These are phyloP conservation scores for Posidonia oceanica DNA, from an alignment of 116 monocot species.

Conservation along the genomic window DNA sequence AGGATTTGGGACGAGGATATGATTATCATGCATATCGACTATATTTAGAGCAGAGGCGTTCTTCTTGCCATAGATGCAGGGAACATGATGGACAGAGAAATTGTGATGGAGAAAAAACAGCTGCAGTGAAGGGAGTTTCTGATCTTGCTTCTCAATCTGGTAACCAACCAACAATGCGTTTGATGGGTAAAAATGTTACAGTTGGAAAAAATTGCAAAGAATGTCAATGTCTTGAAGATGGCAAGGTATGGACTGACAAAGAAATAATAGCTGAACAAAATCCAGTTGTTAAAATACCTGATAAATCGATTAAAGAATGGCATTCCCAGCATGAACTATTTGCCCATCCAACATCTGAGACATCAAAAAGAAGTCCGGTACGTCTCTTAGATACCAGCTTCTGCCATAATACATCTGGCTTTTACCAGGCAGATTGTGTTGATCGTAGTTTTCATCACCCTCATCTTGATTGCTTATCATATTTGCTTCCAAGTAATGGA, in stretches of 20 bases:
- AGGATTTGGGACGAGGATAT: slow-evolving; percentile 10
- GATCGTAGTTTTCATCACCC: slow-evolving; percentile 7
- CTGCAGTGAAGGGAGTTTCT: slow-evolving; percentile 5
- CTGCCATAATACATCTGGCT: slow-evolving; percentile 5
- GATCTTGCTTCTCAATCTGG: slow-evolving; percentile 13
- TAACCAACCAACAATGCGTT: slow-evolving; percentile 50
- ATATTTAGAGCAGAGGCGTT: neutral
- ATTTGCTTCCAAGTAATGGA: slow-evolving; percentile 17
- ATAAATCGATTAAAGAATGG: slow-evolving; percentile 6
- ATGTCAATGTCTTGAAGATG: slow-evolving; percentile 23
- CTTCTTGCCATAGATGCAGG: slow-evolving; percentile 16
- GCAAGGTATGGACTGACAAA: slow-evolving; percentile 38
- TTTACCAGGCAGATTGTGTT: slow-evolving; percentile 11
- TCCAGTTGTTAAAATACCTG: neutral
- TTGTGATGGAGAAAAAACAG: slow-evolving; percentile 11
- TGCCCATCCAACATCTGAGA: slow-evolving; percentile 8
- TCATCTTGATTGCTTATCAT: slow-evolving; percentile 15
- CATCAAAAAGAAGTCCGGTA: slow-evolving; percentile 9
- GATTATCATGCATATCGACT: slow-evolving; percentile 1
- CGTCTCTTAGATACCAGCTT: slow-evolving; percentile 3
- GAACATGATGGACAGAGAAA: slow-evolving; percentile 10
- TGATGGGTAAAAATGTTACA: slow-evolving; percentile 81
- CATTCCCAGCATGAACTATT: slow-evolving; percentile 13
- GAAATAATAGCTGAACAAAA: slow-evolving; percentile 23
- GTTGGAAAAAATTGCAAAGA: slow-evolving; percentile 31